These are phyloP conservation scores for Theobroma grandiflorum DNA, from an alignment of 441 rosid genomes.

Conservation along the genomic window DNA sequence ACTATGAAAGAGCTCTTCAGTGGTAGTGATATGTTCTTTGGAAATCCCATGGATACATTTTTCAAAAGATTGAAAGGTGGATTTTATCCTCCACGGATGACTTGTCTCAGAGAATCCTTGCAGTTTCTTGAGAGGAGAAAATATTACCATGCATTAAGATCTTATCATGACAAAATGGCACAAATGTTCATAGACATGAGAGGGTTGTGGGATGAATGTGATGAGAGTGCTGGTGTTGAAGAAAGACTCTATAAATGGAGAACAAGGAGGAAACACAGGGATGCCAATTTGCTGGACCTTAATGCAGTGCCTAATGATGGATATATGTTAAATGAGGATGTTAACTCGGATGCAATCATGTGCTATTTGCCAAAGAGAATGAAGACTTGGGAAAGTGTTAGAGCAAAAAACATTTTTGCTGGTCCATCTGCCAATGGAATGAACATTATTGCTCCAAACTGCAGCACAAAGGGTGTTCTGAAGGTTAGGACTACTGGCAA, in stretches of 20 bases:
- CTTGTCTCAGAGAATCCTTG: slow-evolving; percentile 49
- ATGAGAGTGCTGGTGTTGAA: slow-evolving; percentile 32
- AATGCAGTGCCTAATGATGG: slow-evolving; percentile 62
- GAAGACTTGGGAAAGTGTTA: slow-evolving; percentile 39
- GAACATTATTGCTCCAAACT: slow-evolving; percentile 38
- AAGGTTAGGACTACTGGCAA: slow-evolving; percentile 48
- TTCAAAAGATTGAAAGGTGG: slow-evolving; percentile 67
- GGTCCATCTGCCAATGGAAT: slow-evolving; percentile 34
- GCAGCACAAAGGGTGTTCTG: slow-evolving; percentile 45
- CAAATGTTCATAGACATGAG: slow-evolving; percentile 54
- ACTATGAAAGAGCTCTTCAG: slow-evolving; percentile 68
- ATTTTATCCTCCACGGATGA: slow-evolving; percentile 56
- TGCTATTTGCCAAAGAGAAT: slow-evolving; percentile 35
- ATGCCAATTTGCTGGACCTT: slow-evolving; percentile 56
- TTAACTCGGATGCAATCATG: slow-evolving; percentile 30
- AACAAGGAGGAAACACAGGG: slow-evolving; percentile 44
- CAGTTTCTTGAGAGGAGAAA: slow-evolving; percentile 48
- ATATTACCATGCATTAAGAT: slow-evolving; percentile 56
- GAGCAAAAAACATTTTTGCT: slow-evolving; percentile 31
- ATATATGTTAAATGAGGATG: slow-evolving; percentile 42
- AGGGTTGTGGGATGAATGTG: slow-evolving; percentile 54
- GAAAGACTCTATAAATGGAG: slow-evolving; percentile 59
- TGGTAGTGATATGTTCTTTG: slow-evolving; percentile 59
- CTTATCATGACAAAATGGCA: slow-evolving; percentile 57
- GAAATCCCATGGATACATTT: slow-evolving; percentile 62